Evolutionary conservation across 345 rosid genomes (phyloP).

Genomic region (Ricinus communis): DNA sequence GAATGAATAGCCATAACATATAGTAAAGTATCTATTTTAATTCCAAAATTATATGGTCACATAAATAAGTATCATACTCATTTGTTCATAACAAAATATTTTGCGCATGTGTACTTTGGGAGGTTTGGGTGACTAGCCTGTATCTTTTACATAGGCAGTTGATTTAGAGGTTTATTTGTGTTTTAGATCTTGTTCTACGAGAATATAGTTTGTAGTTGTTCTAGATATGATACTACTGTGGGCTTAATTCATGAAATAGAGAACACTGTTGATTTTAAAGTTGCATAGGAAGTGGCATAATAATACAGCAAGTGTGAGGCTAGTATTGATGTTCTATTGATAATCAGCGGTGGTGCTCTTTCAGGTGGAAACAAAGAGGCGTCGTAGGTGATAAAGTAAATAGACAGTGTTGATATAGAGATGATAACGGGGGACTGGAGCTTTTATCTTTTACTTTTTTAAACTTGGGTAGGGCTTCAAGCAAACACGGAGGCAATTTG

Average conservation of each 20-base stretch:
- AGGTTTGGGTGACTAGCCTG: too few relatives aligned
- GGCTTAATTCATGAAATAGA: neutral
- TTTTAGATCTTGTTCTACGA: too few relatives aligned
- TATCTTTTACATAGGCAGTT: too few relatives aligned
- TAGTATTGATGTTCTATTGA: neutral
- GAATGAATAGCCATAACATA: too few relatives aligned
- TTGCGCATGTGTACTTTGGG: too few relatives aligned
- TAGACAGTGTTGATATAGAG: constrained; percentile 11
- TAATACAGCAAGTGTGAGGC: neutral
- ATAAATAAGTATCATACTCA: too few relatives aligned
- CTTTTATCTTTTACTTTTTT: constrained; percentile 14
- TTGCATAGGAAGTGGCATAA: neutral
- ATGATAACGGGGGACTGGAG: constrained; percentile 11
- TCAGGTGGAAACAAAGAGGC: constrained; percentile 75
- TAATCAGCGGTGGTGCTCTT: neutral
- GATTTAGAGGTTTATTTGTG: too few relatives aligned
- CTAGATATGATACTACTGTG: neutral
- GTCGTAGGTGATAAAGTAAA: constrained; percentile 42
- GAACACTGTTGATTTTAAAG: neutral
- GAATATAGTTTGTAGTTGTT: neutral
- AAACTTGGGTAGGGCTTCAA: constrained; percentile 27
- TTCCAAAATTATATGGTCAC: too few relatives aligned
- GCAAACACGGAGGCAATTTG: constrained; percentile 25
- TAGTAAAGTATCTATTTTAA: too few relatives aligned
- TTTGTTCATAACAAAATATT: too few relatives aligned